Base-by-base conservation (phyloP, 768 basidiomycete species). In the Cubamyces lactineus region DNA sequence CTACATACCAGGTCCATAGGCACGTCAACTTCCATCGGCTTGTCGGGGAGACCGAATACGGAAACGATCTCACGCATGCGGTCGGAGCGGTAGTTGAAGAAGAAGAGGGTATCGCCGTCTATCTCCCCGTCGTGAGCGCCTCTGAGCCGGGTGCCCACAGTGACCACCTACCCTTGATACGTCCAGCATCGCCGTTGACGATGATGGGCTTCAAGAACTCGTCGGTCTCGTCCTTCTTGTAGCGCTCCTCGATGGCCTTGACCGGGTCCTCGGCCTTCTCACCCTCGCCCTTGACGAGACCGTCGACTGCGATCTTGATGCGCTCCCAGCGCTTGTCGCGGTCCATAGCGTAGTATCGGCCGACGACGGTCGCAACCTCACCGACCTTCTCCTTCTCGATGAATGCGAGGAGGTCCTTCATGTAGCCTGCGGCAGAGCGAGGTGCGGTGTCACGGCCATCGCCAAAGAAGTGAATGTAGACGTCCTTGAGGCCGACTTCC, bases 61-160 rank as follows among this genome's bases (percentile, higher is more conserved):
- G 83, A 77, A n/a, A 78, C 82, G 63, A 97, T 88, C 76, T 98
- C 95, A 49, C 95, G 86, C 91, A 98, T 93, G 55, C 96, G 88
- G 74, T 98, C 95, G 0, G 95, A 96, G 63, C 96, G 88, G 76
- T 98, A 97, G 80, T 98, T 98, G 87, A 96, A 98, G 78, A 92
- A 87, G 84, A 96, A 97, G 4, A 98, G 71, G 0, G 94, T 96
- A 74, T 97, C 95, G 45, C 79, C 82, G 59, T 94, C 93, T 93
- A 65, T 8, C 39, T 6, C 42, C 42, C 17, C 12, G 23, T 56
- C 19, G 21, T 24, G n/a, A 30, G 23, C 16, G 8, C 13, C 8
- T 12, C 3, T 6, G 13, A 5, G 1, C 16, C 15, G n/a, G 26
- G 3, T 2, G 3, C 3, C n/a, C 39, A 41, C 13, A 9, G 7